Conservation (phyloP, 768 basidiomycete species). For the Lactarius akahatsu region DNA sequence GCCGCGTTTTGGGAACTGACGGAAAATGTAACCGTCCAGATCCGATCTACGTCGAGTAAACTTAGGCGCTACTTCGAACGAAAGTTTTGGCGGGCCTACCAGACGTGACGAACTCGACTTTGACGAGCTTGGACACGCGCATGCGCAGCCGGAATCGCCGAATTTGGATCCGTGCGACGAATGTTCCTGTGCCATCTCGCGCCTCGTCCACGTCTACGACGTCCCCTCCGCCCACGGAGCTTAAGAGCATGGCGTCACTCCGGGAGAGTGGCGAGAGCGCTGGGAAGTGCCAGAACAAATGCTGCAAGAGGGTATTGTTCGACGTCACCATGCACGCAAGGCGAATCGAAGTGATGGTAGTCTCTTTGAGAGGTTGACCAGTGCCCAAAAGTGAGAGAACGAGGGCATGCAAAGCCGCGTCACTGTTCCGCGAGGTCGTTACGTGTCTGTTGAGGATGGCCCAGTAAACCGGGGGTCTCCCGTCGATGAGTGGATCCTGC, state of each 20-base stretch:
- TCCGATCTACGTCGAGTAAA: slow-evolving; percentile 43
- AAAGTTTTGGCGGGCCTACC: slow-evolving; percentile 35
- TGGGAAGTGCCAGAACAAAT: slow-evolving; percentile 48
- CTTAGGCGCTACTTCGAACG: background rate
- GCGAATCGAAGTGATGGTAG: slow-evolving; percentile 48
- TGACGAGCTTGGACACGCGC: slow-evolving; percentile 55
- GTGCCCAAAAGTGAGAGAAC: slow-evolving; percentile 52
- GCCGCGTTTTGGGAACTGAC: slow-evolving; percentile 19
- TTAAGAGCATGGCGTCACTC: slow-evolving; percentile 48
- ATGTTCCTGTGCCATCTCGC: slow-evolving; percentile 43
- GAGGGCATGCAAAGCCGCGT: slow-evolving; percentile 31
- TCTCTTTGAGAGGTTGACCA: slow-evolving; percentile 41
- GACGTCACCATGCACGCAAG: slow-evolving; percentile 64
- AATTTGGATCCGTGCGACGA: slow-evolving; percentile 52
- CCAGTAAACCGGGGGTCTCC: slow-evolving; percentile 70
- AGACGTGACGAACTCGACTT: slow-evolving; percentile 65
- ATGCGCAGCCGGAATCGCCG: slow-evolving; percentile 68
- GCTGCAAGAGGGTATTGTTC: slow-evolving; percentile 60
- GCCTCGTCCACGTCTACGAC: slow-evolving; percentile 48
- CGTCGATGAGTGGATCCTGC: slow-evolving; percentile 62
- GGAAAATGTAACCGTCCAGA: slow-evolving; percentile 53
- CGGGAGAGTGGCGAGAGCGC: slow-evolving; percentile 54
- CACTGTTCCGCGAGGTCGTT: slow-evolving; percentile 19
- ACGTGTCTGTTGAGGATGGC: slow-evolving; percentile 56
- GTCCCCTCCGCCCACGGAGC: slow-evolving; percentile 46